phyloP scores from a whole-genome alignment of 2,329 filamentous ascomycete species.

The Aaosphaeria arxii region DNA sequence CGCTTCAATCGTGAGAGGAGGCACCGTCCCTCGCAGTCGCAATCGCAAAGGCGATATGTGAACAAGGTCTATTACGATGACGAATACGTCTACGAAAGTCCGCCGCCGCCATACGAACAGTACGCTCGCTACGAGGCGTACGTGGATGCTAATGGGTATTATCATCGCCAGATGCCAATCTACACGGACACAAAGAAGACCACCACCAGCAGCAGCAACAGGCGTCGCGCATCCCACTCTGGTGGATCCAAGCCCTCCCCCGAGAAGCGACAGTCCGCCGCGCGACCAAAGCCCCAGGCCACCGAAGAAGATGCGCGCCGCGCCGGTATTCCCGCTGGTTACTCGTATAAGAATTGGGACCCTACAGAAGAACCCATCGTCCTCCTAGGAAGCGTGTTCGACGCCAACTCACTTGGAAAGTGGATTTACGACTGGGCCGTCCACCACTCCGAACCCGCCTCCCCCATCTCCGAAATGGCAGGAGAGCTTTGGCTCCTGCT shows the following conservation, averaged over 20 bases:
- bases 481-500: constrained; percentile 94
- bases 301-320: constrained; percentile 64
- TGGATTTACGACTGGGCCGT: constrained; percentile 99
- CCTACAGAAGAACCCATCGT: constrained; percentile 91
- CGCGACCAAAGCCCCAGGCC: constrained; percentile 45
- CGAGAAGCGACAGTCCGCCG: constrained; percentile 36
- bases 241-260: constrained; percentile 38
- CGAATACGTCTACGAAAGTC: constrained; percentile 46
- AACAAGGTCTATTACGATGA: constrained; percentile 57
- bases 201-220: constrained; percentile 37
- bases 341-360: constrained; percentile 98
- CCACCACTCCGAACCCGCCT: constrained; percentile 77
- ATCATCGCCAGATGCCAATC: constrained; percentile 48
- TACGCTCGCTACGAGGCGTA: constrained; percentile 54
- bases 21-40: constrained; percentile 48
- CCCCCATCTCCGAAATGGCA: constrained; percentile 84
- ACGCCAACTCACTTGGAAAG: constrained; percentile 94
- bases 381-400: constrained; percentile 91
- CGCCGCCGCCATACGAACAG: constrained; percentile 49
- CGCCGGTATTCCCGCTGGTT: constrained; percentile 77
- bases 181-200: constrained; percentile 37
- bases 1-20: constrained; percentile 42
- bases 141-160: constrained; percentile 54
- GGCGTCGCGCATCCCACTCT: constrained; percentile 55
- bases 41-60: constrained; percentile 52